A percentile compares a stretch with the other conserved stretches of the same genome.
These are phyloP conservation scores for Chenopodium suecicum DNA, from an alignment of 148 eudicot genomes.

Conservation along the genomic window DNA sequence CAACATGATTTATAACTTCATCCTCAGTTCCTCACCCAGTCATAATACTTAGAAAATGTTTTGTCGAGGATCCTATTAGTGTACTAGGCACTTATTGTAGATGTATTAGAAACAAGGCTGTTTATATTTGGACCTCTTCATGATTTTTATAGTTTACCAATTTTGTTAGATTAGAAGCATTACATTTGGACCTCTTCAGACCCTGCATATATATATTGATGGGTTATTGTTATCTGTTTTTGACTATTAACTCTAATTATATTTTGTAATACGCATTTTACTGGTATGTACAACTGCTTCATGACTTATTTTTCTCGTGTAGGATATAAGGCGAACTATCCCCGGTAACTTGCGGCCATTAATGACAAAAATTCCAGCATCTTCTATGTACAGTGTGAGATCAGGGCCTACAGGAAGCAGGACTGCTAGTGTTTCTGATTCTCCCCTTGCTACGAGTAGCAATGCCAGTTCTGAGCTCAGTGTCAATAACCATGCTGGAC, in stretches of 20 bases:
- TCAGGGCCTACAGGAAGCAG: constrained; percentile 72
- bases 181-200: not conserved
- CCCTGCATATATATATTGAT: not conserved
- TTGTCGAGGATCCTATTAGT: not conserved
- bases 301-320: constrained; percentile 19
- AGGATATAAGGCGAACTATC: constrained; percentile 87
- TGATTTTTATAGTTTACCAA: not conserved
- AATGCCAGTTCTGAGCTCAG: constrained; percentile 89
- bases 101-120: not conserved
- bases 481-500: constrained; percentile 68
- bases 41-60: not conserved
- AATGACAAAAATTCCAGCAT: constrained; percentile 98
- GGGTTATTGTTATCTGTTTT: not conserved
- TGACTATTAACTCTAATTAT: not conserved
- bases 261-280: not conserved
- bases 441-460: constrained; percentile 98
- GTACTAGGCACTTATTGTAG: not conserved
- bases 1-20: not conserved
- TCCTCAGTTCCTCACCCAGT: not conserved
- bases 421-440: constrained; percentile 77
- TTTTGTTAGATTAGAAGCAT: not conserved
- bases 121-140: not conserved
- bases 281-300: not conserved
- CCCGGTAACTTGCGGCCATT: constrained; percentile 85
- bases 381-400: constrained; percentile 97